Base-by-base conservation (phyloP, 495 filamentous ascomycete genomes). In the Trichodelitschia bisporula region DNA sequence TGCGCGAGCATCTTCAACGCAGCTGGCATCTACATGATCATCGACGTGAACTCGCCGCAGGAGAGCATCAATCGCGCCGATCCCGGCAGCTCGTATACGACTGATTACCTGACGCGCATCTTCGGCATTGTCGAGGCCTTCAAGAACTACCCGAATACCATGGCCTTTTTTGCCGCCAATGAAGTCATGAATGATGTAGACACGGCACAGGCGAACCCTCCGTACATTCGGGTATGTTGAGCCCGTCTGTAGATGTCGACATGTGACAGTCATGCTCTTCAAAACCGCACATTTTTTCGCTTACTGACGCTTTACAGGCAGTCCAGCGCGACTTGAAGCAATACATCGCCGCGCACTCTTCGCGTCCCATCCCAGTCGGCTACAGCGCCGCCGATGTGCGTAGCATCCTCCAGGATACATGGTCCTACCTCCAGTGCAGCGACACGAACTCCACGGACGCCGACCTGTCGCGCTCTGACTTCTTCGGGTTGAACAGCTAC, bases 361-460 rank as follows among this genome's bases (percentile, higher is more conserved):
- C 55, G 28, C 72, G 79, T 18, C 21, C 49, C 9, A 82, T 90
- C 38, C 78, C 79, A 6, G 77, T 90, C 25, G 79, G 79, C 21
- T 90, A 90, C 63, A 89, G 78, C n/a, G 84, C 86, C 23, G 84
- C 84, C 18, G 83, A 93, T 49, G 76, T 92, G 27, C 73, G 77
- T 32, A 47, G 62, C 3, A 70, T 83, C 30, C 63, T 92, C 14
- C 51, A 67, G 31, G 79, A 90, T 42, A 76, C 67, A 33, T 77
- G 63, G 57, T 64, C 69, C 46, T 95, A 91, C 55, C 62, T 93
- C 42, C 66, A 75, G 44, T 95, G 84, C 54, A 49, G 63, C n/a
- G 59, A 72, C 18, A 48, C 64, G 32, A 72, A 77, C 36, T 56
- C 69, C 17, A 56, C 57, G 19, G 55, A 56, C 27, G 6, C 8